Conservation (phyloP, 2,329 filamentous ascomycete genomes). For the Aspergillus melleus region DNA sequence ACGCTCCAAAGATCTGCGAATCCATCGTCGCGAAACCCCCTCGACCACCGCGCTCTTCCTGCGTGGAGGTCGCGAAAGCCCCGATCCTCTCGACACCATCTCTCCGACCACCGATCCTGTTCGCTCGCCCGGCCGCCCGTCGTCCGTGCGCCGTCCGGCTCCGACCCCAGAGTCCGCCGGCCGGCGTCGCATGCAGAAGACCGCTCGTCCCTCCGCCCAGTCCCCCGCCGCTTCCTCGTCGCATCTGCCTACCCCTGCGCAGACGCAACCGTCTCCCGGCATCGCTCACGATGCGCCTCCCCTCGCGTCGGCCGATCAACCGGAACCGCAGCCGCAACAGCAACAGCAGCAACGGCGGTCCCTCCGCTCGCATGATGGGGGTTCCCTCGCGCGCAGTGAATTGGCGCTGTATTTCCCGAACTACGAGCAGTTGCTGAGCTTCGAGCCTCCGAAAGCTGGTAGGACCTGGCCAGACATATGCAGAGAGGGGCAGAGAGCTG, state of each 20-base stretch:
- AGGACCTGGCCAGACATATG: constrained; percentile 22
- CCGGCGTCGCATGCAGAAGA: neutral
- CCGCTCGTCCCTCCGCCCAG: neutral
- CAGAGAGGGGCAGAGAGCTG: neutral
- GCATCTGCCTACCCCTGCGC: neutral
- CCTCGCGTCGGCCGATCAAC: neutral
- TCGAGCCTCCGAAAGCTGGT: constrained; percentile 77
- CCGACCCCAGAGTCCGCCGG: constrained; percentile 1
- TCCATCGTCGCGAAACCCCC: constrained; percentile 19
- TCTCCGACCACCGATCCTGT: constrained; percentile 16
- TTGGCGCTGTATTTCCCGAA: constrained; percentile 87
- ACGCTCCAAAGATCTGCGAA: constrained; percentile 16
- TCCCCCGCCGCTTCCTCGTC: constrained; percentile 10
- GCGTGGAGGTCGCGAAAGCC: constrained; percentile 26
- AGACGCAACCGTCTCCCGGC: constrained; percentile 16
- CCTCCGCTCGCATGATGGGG: constrained; percentile 79
- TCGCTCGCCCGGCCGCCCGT: neutral
- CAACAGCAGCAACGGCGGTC: constrained; percentile 58
- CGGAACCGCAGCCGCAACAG: constrained; percentile 4
- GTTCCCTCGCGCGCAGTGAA: constrained; percentile 84
- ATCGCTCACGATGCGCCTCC: neutral
- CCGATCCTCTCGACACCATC: constrained; percentile 29
- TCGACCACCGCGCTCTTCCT: constrained; percentile 18
- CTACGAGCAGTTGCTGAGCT: constrained; percentile 91
- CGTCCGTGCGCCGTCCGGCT: neutral